phyloP scores from a whole-genome alignment of 2,329 filamentous ascomycete species.

The Bertia moriformis region DNA sequence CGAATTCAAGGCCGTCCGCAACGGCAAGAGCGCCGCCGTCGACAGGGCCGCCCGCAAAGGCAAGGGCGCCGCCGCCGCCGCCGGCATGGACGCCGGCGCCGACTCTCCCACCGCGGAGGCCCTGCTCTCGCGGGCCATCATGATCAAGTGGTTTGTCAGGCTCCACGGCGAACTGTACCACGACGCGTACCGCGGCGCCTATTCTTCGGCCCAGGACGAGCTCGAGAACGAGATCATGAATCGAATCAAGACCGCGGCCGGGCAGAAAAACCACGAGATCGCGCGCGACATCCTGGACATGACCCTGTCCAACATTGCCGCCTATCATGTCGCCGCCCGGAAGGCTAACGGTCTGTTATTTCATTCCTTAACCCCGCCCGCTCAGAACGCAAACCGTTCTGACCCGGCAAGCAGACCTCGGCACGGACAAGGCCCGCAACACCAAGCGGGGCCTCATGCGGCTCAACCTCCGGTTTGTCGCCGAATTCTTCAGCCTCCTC shows the following conservation, averaged over 20 bases:
- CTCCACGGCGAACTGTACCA: not conserved
- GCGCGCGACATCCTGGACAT: not conserved
- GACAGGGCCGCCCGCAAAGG: slow-evolving; percentile 29
- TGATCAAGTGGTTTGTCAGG: not conserved
- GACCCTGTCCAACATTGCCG: not conserved
- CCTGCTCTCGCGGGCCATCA: too few species aligned
- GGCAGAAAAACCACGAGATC: not conserved
- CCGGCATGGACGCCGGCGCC: too few species aligned
- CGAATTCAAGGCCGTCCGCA: slow-evolving; percentile 43
- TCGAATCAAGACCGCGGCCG: not conserved
- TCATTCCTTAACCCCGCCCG: not conserved
- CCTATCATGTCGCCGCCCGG: not conserved
- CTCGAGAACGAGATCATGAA: not conserved
- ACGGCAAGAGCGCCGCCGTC: slow-evolving; percentile 39
- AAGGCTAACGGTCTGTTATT: not conserved
- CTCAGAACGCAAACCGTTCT: not conserved
- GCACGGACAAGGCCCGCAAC: too few species aligned
- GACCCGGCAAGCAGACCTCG: not conserved
- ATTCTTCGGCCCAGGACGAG: not conserved
- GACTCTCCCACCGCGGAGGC: too few species aligned
- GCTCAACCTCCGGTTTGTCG: not conserved
- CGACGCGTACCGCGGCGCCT: not conserved
- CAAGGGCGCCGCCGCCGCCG: too few species aligned
- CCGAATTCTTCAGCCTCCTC: not conserved
- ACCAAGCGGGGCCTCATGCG: not conserved